Conservation (phyloP, 2,329 filamentous ascomycete genomes). For the Proliferodiscus dingleyae region DNA sequence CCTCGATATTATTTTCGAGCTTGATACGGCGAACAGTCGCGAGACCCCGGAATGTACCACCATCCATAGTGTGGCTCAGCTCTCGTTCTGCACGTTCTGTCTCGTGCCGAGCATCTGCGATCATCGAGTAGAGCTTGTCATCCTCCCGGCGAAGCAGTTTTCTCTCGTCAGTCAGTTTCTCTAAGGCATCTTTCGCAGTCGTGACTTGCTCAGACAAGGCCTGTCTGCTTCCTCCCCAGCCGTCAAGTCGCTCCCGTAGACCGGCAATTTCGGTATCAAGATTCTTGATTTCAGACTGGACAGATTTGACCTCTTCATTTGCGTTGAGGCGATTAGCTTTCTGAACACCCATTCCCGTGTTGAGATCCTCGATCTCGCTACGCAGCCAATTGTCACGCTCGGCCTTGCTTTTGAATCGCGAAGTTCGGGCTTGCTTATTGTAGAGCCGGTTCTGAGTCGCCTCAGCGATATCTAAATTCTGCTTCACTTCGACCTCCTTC, state of each 20-base stretch:
- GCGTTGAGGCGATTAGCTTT: conserved; percentile 82
- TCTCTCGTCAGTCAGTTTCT: conserved; percentile 78
- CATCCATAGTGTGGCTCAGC: conserved; percentile 82
- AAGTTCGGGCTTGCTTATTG: conserved; percentile 85
- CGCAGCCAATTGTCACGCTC: conserved; percentile 82
- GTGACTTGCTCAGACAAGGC: conserved; percentile 69
- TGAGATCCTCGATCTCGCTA: conserved; percentile 75
- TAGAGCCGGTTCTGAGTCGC: conserved; percentile 73
- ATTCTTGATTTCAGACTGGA: conserved; percentile 65
- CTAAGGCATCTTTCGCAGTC: conserved; percentile 70
- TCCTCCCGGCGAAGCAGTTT: conserved; percentile 87
- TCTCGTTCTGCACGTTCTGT: conserved; percentile 71
- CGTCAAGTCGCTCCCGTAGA: conserved; percentile 69
- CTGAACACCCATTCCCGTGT: conserved; percentile 69
- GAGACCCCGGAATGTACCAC: conserved; percentile 78
- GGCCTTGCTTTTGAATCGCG: conserved; percentile 80
- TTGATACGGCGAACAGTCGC: conserved; percentile 83
- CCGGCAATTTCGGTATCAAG: conserved; percentile 69
- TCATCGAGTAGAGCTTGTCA: conserved; percentile 74
- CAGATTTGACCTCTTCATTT: conserved; percentile 70
- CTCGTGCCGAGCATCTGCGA: conserved; percentile 71
- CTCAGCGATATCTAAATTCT: conserved; percentile 71
- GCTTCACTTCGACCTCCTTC: conserved; percentile 65
- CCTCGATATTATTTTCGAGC: conserved; percentile 70
- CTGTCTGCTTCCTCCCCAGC: conserved; percentile 70